Percentiles rank a stretch among this genome's conserved stretches.
These are phyloP conservation scores for Vanrija sp. DNA, from an alignment of 1,284 basidiomycete genomes.

Conservation along the genomic window DNA sequence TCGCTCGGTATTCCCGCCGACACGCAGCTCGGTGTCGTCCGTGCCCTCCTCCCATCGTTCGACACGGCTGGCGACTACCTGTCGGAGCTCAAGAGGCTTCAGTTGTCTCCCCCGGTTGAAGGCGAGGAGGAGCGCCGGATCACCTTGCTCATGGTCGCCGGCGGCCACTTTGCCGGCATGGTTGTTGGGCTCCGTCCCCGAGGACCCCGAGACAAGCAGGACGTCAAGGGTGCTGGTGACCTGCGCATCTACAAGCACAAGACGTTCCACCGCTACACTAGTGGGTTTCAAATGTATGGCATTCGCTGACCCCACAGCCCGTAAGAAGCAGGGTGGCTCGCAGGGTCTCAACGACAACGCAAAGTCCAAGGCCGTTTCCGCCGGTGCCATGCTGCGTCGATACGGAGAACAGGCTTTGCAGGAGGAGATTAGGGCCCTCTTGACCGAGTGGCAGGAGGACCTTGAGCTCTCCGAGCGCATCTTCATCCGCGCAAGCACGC, in stretches of 20 bases:
- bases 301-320: constrained; percentile 59
- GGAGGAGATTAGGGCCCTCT: constrained; percentile 82
- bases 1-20: constrained; percentile 49
- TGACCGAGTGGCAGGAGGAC: constrained; percentile 80
- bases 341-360: constrained; percentile 90
- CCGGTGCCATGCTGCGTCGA: constrained; percentile 87
- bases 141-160: constrained; percentile 93
- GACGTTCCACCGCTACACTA: constrained; percentile 98
- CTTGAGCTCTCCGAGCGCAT: constrained; percentile 75
- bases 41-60: constrained; percentile 62
- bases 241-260: constrained; percentile 84
- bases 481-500: constrained; percentile 79
- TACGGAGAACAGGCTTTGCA: constrained; percentile 91
- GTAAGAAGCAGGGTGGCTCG: constrained; percentile 94
- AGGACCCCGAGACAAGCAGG: constrained; percentile 57
- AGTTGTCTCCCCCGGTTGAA: constrained; percentile 49
- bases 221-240: constrained; percentile 54
- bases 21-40: constrained; percentile 88
- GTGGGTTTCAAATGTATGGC: constrained; percentile 51
- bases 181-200: constrained; percentile 60
- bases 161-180: constrained; percentile 94
- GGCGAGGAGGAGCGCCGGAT: constrained; percentile 68
- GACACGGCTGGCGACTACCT: constrained; percentile 49
- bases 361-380: constrained; percentile 88
- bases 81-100: constrained; percentile 61